phyloP scores from a whole-genome alignment of 2,329 filamentous ascomycete genomes.

The Sphaerulina musiva region DNA sequence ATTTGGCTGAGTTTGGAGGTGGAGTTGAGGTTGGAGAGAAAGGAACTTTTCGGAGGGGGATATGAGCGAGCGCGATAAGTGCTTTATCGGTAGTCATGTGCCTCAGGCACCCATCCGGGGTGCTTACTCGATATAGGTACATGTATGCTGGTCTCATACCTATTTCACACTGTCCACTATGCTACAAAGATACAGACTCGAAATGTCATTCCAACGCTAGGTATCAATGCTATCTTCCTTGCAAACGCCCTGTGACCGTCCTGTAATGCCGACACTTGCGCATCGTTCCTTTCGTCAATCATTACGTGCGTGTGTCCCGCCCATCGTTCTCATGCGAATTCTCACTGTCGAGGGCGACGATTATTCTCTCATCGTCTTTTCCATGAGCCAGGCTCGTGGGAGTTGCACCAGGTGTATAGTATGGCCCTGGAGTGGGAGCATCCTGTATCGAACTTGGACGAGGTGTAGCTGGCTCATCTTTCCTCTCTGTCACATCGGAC shows the following conservation, averaged over 20 bases:
- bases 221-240: background rate
- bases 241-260: constrained; percentile 4
- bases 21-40: background rate
- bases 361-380: background rate
- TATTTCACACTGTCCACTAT: background rate
- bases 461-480: constrained; percentile 3
- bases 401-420: constrained; percentile 6
- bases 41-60: constrained; percentile 1
- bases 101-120: background rate
- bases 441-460: constrained; percentile 2
- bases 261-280: constrained; percentile 15
- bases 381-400: background rate
- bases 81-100: background rate
- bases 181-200: constrained; percentile 1
- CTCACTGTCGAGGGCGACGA: background rate
- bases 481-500: background rate
- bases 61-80: background rate
- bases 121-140: background rate
- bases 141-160: background rate
- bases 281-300: constrained; percentile 19
- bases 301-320: constrained; percentile 7
- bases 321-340: background rate
- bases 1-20: background rate
- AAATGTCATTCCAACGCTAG: background rate
- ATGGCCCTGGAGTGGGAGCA: constrained; percentile 2